Conservation (phyloP, 805 yeast genomes). For the Vanderwaltozyma yarrowii region DNA sequence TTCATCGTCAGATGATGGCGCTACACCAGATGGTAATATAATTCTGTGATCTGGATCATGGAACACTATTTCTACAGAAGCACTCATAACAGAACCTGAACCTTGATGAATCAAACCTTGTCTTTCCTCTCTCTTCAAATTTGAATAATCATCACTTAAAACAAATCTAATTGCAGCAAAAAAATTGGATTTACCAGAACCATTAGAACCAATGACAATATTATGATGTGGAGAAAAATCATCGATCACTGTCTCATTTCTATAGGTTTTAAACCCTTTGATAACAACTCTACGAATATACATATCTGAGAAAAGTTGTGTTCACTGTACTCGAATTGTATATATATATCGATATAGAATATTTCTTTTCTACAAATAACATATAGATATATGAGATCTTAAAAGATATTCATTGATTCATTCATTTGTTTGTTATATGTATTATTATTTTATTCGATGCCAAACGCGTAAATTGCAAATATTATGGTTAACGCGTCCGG, state of each 20-base stretch:
- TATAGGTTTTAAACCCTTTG: constrained; percentile 91
- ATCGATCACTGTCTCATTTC: constrained; percentile 69
- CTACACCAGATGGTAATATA: constrained; percentile 39
- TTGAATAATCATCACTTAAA: constrained; percentile 78
- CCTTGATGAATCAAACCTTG: constrained; percentile 86
- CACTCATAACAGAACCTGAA: constrained; percentile 81
- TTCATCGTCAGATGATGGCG: constrained; percentile 38
- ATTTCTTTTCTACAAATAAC: no score
- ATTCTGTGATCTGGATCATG: constrained; percentile 72
- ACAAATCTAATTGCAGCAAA: constrained; percentile 93
- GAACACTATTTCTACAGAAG: constrained; percentile 82
- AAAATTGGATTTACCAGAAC: constrained; percentile 94
- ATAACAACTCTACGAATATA: constrained; percentile 49
- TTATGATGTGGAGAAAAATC: constrained; percentile 72
- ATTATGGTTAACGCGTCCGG: neutral
- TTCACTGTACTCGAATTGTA: no score
- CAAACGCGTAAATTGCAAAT: neutral
- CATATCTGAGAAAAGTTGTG: constrained; percentile 18
- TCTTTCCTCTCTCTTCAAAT: constrained; percentile 75
- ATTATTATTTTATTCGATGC: neutral
- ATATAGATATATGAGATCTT: no score
- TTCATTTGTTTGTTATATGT: no score
- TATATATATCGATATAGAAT: no score
- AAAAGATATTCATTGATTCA: no score
- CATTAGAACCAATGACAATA: constrained; percentile 85